These are phyloP conservation scores for Tricholoma matsutake DNA, from an alignment of 768 basidiomycete genomes.

Conservation along the genomic window DNA sequence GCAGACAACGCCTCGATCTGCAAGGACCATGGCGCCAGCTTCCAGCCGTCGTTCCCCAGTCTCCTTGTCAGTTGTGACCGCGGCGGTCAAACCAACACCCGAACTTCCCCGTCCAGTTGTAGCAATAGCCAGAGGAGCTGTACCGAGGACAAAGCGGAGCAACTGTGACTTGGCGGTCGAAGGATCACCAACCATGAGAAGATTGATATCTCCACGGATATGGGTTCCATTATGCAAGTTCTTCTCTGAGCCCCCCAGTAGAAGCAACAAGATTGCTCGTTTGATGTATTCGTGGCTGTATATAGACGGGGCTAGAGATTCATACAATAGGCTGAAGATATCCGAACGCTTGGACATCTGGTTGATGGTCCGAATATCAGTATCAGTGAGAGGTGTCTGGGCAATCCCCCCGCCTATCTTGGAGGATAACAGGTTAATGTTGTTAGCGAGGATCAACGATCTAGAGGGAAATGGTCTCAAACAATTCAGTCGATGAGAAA, in stretches of 20 bases:
- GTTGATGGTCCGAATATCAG: constrained; percentile 94
- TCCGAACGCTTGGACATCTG: constrained; percentile 84
- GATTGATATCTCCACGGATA: constrained; percentile 98
- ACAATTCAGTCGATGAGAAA: constrained; percentile 5
- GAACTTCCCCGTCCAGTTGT: constrained; percentile 97
- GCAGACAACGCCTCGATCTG: constrained; percentile 97
- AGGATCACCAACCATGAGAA: constrained; percentile 99
- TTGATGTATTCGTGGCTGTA: constrained; percentile 97
- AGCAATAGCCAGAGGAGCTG: constrained; percentile 95
- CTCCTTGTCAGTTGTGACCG: constrained; percentile 97
- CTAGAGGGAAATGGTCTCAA: constrained; percentile 39
- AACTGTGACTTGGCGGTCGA: constrained; percentile 98
- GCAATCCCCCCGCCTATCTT: constrained; percentile 96
- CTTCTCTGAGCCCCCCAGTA: constrained; percentile 97
- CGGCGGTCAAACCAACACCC: constrained; percentile 98
- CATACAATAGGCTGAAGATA: constrained; percentile 85
- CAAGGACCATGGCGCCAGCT: constrained; percentile 99
- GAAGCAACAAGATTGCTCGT: constrained; percentile 84
- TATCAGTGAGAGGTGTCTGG: constrained; percentile 86
- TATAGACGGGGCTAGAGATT: constrained; percentile 96
- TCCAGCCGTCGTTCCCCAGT: constrained; percentile 96
- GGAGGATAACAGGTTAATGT: constrained; percentile 90
- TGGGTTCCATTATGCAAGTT: constrained; percentile 97
- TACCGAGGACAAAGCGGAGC: constrained; percentile 92
- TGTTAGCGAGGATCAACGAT: constrained; percentile 91